Conservation (phyloP, 495 filamentous ascomycete genomes). For the Delitschia confertaspora region DNA sequence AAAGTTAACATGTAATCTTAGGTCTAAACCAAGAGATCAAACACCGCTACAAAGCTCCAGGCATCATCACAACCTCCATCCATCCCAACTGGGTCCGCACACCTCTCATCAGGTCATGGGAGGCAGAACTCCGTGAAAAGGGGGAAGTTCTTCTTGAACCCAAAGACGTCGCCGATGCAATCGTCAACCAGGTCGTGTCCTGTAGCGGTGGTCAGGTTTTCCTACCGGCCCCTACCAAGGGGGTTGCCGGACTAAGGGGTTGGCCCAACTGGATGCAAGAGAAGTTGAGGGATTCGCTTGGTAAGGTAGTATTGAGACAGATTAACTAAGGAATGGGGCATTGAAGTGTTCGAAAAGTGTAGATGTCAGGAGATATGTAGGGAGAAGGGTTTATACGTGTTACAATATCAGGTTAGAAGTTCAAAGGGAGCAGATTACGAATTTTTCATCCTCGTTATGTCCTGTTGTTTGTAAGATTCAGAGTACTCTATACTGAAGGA, state of each 20-base stretch:
- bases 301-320: slow-evolving; percentile 1
- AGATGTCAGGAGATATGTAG: no score
- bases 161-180: slow-evolving; percentile 13
- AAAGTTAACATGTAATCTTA: slow-evolving; percentile 1
- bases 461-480: no score
- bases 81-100: slow-evolving; percentile 34
- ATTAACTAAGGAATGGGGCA: no score
- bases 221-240: slow-evolving; percentile 1
- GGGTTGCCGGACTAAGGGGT: slow-evolving; percentile 4
- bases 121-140: slow-evolving; percentile 11
- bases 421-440: no score
- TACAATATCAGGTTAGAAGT: no score
- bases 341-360: no score
- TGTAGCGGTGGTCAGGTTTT: slow-evolving; percentile 16
- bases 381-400: no score
- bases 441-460: no score
- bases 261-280: slow-evolving; percentile 25
- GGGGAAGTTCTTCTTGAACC: slow-evolving; percentile 8
- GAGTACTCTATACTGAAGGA: no score
- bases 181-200: slow-evolving; percentile 17
- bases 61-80: slow-evolving; percentile 31
- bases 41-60: slow-evolving; percentile 25
- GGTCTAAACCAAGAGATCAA: slow-evolving; percentile 31
- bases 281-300: background rate
- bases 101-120: slow-evolving; percentile 18